phyloP scores from a whole-genome alignment of 2,329 filamentous ascomycete species.

The Tolypocladium album region DNA sequence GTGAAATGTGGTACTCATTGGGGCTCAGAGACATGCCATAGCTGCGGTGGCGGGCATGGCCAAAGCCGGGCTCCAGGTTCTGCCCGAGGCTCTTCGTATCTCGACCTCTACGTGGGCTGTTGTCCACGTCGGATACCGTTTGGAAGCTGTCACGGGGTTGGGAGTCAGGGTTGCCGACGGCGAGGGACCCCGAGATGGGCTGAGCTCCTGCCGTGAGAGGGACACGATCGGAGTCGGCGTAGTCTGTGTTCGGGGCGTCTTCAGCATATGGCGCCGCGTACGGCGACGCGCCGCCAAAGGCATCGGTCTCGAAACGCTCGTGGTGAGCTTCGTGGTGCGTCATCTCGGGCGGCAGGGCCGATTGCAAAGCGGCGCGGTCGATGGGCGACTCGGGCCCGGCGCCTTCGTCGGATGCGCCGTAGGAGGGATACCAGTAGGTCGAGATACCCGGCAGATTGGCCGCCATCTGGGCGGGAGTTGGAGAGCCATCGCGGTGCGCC shows the following conservation, averaged over 20 bases:
- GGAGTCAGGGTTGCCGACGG: conserved; percentile 26
- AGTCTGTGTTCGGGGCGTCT: conserved; percentile 18
- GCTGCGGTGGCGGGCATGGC: conserved; percentile 39
- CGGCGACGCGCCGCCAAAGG: conserved; percentile 16
- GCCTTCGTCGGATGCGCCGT: conserved; percentile 25
- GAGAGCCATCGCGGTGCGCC: conserved; percentile 1
- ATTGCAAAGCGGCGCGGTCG: conserved; percentile 41
- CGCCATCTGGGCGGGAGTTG: conserved; percentile 9
- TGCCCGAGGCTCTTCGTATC: conserved; percentile 43
- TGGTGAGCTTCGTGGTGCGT: conserved; percentile 14
- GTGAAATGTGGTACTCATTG: conserved; percentile 41
- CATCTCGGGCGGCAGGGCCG: conserved; percentile 43
- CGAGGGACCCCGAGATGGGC: conserved; percentile 41
- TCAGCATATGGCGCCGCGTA: conserved; percentile 24
- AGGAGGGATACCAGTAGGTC: conserved; percentile 42
- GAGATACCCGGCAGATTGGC: conserved; percentile 31
- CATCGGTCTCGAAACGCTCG: conserved; percentile 17
- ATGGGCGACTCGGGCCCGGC: conserved; percentile 36
- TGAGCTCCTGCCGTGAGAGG: conserved; percentile 46
- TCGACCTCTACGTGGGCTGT: conserved; percentile 37
- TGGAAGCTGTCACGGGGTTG: conserved; percentile 45
- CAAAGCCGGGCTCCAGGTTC: conserved; percentile 47
- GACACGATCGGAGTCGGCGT: conserved; percentile 46
- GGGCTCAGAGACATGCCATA: conserved; percentile 47
- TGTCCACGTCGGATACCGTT: conserved; percentile 43